Conservation (phyloP, 805 yeast species). For the Candida loeiensis region DNA sequence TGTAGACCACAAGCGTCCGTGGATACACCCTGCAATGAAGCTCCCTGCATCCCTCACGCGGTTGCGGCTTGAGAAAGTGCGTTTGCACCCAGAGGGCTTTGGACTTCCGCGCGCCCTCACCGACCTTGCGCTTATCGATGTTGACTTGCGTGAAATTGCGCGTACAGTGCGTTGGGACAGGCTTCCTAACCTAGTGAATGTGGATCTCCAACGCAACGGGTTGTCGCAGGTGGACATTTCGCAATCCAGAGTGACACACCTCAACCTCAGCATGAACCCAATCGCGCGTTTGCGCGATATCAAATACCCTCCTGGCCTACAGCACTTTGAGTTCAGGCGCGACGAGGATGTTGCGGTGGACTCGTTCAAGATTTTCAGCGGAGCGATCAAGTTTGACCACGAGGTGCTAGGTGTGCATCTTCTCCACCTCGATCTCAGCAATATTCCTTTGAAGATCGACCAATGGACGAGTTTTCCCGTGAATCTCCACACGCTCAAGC, state of each 20-base stretch:
- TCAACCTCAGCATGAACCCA: slow-evolving; percentile 4
- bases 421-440: slow-evolving; percentile 6
- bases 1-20: slow-evolving; percentile 3
- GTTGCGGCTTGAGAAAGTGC: slow-evolving; percentile 2
- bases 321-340: background rate
- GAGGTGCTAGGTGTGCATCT: slow-evolving; percentile 5
- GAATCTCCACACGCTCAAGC: slow-evolving; percentile 1
- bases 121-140: background rate
- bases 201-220: slow-evolving; percentile 1
- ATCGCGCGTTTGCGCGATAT: slow-evolving; percentile 4
- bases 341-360: background rate
- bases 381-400: slow-evolving; percentile 1
- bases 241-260: background rate
- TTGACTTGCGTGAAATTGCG: background rate
- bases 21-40: slow-evolving; percentile 2
- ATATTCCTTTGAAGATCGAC: slow-evolving; percentile 4
- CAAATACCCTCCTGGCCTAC: background rate
- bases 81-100: slow-evolving; percentile 1
- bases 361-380: slow-evolving; percentile 5
- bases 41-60: slow-evolving; percentile 1
- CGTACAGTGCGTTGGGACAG: background rate
- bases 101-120: background rate
- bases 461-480: slow-evolving; percentile 7
- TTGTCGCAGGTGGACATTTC: slow-evolving; percentile 3
- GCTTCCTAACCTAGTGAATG: slow-evolving; percentile 1